A percentile compares a stretch with the other conserved stretches of the same genome.
These are phyloP conservation scores for Arachis monticola DNA, from an alignment of 331 rosid species.

Conservation along the genomic window DNA sequence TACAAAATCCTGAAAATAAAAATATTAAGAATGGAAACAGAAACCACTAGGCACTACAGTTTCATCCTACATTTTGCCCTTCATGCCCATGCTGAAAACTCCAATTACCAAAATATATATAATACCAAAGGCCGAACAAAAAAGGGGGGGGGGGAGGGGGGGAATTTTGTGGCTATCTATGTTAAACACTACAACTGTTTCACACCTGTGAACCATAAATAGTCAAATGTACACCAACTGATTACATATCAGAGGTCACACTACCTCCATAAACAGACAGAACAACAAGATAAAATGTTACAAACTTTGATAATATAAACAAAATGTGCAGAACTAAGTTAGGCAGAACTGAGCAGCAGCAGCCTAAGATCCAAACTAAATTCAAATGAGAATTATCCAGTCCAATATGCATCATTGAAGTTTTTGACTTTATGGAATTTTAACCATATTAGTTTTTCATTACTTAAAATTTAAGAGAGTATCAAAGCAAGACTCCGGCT, in stretches of 20 bases:
- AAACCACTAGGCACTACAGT: too few species aligned
- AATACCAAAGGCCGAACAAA: background rate
- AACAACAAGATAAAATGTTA: slow-evolving; percentile 19
- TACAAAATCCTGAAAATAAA: too few species aligned
- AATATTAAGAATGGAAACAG: too few species aligned
- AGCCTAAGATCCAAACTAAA: background rate
- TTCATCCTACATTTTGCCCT: background rate
- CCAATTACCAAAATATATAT: background rate
- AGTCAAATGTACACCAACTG: background rate
- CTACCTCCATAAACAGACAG: slow-evolving; percentile 1
- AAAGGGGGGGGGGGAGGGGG: background rate
- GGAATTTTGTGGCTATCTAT: slow-evolving; percentile 7
- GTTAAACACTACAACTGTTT: slow-evolving; percentile 5
- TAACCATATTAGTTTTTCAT: slow-evolving; percentile 2
- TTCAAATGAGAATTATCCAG: slow-evolving; percentile 1
- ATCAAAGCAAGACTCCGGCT: slow-evolving; percentile 1
- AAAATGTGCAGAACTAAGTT: background rate
- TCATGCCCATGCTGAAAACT: slow-evolving; percentile 4
- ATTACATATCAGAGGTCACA: slow-evolving; percentile 13
- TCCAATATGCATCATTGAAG: slow-evolving; percentile 10
- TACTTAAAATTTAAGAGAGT: background rate
- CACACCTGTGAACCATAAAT: slow-evolving; percentile 7
- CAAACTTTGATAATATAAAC: background rate
- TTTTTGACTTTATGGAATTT: background rate
- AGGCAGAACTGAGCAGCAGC: background rate